phyloP scores from a whole-genome alignment of 208 protist genomes.

The Trypanosoma congolense region DNA sequence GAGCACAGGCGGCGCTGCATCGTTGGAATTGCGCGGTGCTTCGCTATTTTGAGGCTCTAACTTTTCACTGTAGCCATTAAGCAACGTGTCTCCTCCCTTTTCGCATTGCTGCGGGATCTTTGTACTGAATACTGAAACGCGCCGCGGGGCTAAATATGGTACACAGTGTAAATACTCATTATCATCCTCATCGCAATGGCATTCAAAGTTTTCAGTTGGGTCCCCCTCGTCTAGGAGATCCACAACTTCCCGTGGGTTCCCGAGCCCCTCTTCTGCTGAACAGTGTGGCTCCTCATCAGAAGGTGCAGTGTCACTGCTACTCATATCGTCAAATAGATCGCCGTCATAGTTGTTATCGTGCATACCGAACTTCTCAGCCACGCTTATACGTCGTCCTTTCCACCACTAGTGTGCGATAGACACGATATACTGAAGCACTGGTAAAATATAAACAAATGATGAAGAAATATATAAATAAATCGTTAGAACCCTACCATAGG shows the following conservation, averaged over 20 bases:
- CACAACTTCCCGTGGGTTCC: too few relatives aligned
- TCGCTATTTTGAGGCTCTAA: background rate
- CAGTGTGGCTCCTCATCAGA: conserved; percentile 13
- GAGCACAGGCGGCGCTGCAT: background rate
- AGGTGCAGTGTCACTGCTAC: background rate
- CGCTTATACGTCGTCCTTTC: too few relatives aligned
- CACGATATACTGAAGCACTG: too few relatives aligned
- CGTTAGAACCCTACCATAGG: too few relatives aligned
- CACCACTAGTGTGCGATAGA: too few relatives aligned
- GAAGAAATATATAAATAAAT: too few relatives aligned
- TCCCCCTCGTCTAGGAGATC: background rate
- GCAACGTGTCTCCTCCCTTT: background rate
- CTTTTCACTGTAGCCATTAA: background rate
- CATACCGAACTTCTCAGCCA: too few relatives aligned
- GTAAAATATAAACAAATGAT: too few relatives aligned
- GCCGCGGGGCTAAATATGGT: conserved; percentile 38
- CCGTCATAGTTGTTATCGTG: background rate
- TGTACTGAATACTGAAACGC: conserved; percentile 12
- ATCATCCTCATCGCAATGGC: conserved; percentile 13
- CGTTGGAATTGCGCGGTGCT: background rate
- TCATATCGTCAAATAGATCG: conserved; percentile 1
- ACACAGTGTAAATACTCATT: conserved; percentile 10
- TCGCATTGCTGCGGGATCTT: background rate
- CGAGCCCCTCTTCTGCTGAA: too few relatives aligned
- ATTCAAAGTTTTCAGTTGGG: conserved; percentile 5